Evolutionary conservation across 2,329 filamentous ascomycete species (phyloP), one percentile per base, ranked within the genome.

Genomic region (Diplodia scrobiculata): DNA sequence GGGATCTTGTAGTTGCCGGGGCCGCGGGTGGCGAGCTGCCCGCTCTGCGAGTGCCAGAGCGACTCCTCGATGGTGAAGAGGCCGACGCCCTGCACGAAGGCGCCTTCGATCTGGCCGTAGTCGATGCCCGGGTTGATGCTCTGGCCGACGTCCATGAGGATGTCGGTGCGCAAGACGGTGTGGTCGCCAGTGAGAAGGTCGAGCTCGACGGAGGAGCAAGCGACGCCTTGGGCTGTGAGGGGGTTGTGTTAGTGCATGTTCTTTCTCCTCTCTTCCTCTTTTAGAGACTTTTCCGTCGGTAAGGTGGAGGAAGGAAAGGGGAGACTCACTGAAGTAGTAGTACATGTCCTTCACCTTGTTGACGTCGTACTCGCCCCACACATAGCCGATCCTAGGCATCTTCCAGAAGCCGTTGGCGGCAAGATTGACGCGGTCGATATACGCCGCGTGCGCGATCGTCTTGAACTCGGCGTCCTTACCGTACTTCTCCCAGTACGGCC

Each of bases 351-450:
- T 77, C 5, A 73, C 74, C 0, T 74, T 76, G 7, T 73, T 71
- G 13, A 58, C 53, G 48, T 78, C 72, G 17, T 71, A 76, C 29
- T 75, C 70, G 5, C 88, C 91, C 94, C 94, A 99, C 0, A 86
- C 86, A 73, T 97, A 98, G 0, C 94, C 95, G 69, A 99, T 96
- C 69, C 96, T 92, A 0, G 95, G 95, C 5, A 95, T 98, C 76
- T 94, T 95, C 84, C 97, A 99, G 80, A 95, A 97, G 0, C 94
- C 94, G 71, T 97, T 95, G 0, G 94, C 94, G 13, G 91, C 94
- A 9, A 99, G 87, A 72, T 98, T 98, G 70, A 97, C 91, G 3
- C 94, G 89, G 74, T 97, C 93, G 71, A 96, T 91, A 81, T 98
- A 99, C 0, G 94, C 94, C 0, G 92, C 91, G 72, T 93, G 90